These are phyloP conservation scores for Phyllosticta citribraziliensis DNA, from an alignment of 2,329 filamentous ascomycete genomes.

Conservation along the genomic window DNA sequence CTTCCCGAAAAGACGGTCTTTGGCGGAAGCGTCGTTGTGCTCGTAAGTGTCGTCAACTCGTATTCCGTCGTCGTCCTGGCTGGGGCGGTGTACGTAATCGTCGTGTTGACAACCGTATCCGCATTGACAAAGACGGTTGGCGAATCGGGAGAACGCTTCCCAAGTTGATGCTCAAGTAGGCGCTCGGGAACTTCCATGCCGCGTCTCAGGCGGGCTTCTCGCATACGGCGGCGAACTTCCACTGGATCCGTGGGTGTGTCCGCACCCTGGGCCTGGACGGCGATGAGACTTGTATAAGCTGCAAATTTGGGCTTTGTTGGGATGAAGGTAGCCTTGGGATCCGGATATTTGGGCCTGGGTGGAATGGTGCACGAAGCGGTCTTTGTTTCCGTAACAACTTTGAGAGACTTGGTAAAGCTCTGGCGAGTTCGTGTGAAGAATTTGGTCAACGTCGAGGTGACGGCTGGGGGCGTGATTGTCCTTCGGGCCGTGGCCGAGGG, in stretches of 20 bases:
- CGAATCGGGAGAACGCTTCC: slow-evolving; percentile 27
- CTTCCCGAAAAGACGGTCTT: slow-evolving; percentile 27
- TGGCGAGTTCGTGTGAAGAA: slow-evolving; percentile 14
- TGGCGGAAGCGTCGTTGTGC: slow-evolving; percentile 24
- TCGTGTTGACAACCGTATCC: slow-evolving; percentile 20
- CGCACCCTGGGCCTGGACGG: background rate
- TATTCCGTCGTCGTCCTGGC: slow-evolving; percentile 22
- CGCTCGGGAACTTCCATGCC: slow-evolving; percentile 15
- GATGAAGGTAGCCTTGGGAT: slow-evolving; percentile 26
- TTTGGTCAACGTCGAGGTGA: slow-evolving; percentile 21
- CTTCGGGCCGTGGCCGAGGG: slow-evolving; percentile 25
- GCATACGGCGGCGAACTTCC: slow-evolving; percentile 25
- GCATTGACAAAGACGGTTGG: slow-evolving; percentile 26
- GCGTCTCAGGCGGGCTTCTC: slow-evolving; percentile 25
- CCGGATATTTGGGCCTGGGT: slow-evolving; percentile 19
- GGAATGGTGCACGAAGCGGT: slow-evolving; percentile 30
- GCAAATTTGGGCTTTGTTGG: slow-evolving; percentile 26
- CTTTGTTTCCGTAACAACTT: slow-evolving; percentile 24
- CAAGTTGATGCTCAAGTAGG: slow-evolving; percentile 14
- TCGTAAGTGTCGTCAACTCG: slow-evolving; percentile 16
- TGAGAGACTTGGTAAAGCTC: slow-evolving; percentile 19
- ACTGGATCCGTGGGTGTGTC: slow-evolving; percentile 2
- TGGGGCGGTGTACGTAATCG: slow-evolving; percentile 20
- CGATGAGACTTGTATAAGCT: background rate
- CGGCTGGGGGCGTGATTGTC: slow-evolving; percentile 22